Evolutionary conservation across 2,329 filamentous ascomycete species (phyloP), one percentile per base, ranked within the genome.

Genomic region (Colletotrichum spaethianum): DNA sequence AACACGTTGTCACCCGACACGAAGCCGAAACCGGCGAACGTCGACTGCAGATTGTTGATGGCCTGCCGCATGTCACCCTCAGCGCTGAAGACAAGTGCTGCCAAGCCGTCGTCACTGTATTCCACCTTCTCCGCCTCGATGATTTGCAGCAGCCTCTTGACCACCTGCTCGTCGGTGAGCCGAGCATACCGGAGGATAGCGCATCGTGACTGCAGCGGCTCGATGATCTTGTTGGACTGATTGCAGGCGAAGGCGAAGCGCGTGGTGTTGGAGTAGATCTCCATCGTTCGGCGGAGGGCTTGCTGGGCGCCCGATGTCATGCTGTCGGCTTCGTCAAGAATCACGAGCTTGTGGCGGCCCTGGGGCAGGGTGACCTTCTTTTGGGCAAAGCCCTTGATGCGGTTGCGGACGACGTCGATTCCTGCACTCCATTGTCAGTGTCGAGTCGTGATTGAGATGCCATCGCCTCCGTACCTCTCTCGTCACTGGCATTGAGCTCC

Each of bases 31-130:
- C 96, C 96, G 5, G 96, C 95, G 82, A 88, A 91, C 0, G 96
- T 98, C 76, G 94, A 97, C 82, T 99, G 96, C 76, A 99, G 84
- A 82, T 98, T 98, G 85, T 99, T 99, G 87, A 99, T 98, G 44
- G 96, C 96, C 84, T 99, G 96, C 73, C 96, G 91, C 96, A 99
- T 99, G 81, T 99, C 96, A 68, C 96, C 96, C 82, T 99, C 96
- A 8, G 96, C 96, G 74, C 93, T 96, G 85, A 99, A 99, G 1
- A 99, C 95, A 42, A 99, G 86, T n/a, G 96, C 96, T 0, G 96
- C 96, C 71, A 98, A 87, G 0, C 96, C 96, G 80, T 98, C 96
- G 77, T 99, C 96, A 63, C 92, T 95, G 83, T 95, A 94, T 80
- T 96, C 88, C 55, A 98, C 95, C 75, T 93, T 91, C 83, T 99